These are phyloP conservation scores for Raffaelea arxii DNA, from an alignment of 2,329 filamentous ascomycete genomes.

Conservation along the genomic window DNA sequence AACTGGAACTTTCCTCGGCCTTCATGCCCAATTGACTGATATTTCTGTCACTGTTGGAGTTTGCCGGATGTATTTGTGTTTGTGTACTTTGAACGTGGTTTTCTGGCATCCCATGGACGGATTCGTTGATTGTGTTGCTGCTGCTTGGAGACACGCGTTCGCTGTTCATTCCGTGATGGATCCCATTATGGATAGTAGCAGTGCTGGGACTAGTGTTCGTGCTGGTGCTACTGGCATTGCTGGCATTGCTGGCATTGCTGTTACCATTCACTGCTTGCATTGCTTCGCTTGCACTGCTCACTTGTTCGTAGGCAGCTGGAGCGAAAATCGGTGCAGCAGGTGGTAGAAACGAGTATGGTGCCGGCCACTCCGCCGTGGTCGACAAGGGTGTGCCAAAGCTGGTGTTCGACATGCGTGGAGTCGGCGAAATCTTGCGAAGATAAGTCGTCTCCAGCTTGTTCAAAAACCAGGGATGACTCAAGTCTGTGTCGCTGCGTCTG, in stretches of 20 bases:
- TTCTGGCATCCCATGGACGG: no score
- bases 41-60: neutral
- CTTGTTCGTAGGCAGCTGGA: constrained; percentile 33
- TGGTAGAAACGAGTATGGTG: constrained; percentile 41
- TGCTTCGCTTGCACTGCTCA: constrained; percentile 16
- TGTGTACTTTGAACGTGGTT: no score
- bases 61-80: constrained; percentile 34
- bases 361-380: constrained; percentile 48
- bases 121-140: no score
- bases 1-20: constrained; percentile 32
- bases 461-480: constrained; percentile 41
- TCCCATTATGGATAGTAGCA: no score
- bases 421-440: constrained; percentile 30
- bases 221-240: constrained; percentile 19
- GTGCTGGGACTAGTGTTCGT: constrained; percentile 31
- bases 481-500: constrained; percentile 42
- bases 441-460: constrained; percentile 40
- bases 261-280: neutral
- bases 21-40: constrained; percentile 48
- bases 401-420: constrained; percentile 46
- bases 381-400: constrained; percentile 40
- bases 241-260: neutral
- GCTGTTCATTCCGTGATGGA: no score
- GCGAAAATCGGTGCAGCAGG: constrained; percentile 34
- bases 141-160: no score